Conservation (phyloP, 345 rosid species). For the Lumnitzera littorea region DNA sequence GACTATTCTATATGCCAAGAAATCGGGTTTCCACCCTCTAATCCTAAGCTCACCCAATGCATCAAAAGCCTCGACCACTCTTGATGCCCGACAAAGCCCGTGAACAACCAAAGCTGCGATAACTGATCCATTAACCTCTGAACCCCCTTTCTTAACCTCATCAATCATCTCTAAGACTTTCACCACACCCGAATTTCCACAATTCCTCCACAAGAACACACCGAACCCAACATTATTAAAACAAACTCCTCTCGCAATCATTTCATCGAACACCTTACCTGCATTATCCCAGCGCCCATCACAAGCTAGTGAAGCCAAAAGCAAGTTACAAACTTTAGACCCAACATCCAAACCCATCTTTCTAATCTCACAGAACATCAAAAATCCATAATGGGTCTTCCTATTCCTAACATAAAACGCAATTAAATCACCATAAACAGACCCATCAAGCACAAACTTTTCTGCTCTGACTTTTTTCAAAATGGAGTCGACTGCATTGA, state of each 20-base stretch:
- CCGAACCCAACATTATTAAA: constrained; percentile 68
- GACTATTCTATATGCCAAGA: constrained; percentile 75
- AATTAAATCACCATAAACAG: constrained; percentile 39
- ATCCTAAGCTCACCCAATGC: constrained; percentile 63
- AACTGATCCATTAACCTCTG: constrained; percentile 59
- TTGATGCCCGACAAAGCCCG: constrained; percentile 59
- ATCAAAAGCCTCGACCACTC: constrained; percentile 51
- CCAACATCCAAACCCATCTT: constrained; percentile 27
- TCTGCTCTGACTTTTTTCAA: constrained; percentile 50
- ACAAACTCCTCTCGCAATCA: constrained; percentile 34
- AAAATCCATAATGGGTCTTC: constrained; percentile 47
- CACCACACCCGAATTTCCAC: constrained; percentile 27
- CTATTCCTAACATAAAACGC: constrained; percentile 37
- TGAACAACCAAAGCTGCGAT: constrained; percentile 59
- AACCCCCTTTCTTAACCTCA: constrained; percentile 28
- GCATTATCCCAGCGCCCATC: constrained; percentile 47
- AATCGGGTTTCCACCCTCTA: constrained; percentile 80
- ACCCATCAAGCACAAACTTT: constrained; percentile 40
- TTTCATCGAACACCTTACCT: constrained; percentile 52
- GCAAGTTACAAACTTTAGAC: constrained; percentile 52
- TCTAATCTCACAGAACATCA: constrained; percentile 42
- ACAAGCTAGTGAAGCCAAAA: constrained; percentile 54
- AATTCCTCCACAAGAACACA: constrained; percentile 51
- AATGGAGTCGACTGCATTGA: constrained; percentile 41
- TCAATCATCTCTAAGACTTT: constrained; percentile 42